These are phyloP conservation scores for Corynascus novoguineensis DNA, from an alignment of 495 filamentous ascomycete species.

Conservation along the genomic window DNA sequence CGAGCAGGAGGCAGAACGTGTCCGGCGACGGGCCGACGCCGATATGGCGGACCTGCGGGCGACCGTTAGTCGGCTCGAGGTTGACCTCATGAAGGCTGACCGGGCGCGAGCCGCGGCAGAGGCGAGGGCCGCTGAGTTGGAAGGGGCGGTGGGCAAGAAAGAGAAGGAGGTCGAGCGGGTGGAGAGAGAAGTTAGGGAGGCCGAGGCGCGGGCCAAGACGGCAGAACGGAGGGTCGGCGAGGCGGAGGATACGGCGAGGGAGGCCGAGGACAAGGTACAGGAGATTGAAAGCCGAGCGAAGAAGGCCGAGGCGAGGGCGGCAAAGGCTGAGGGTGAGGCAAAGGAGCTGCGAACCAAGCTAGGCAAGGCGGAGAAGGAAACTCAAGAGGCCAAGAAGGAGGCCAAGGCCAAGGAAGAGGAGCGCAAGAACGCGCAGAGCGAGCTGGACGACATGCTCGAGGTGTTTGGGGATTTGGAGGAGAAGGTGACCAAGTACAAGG, in stretches of 20 bases:
- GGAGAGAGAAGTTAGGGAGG: constrained; percentile 3
- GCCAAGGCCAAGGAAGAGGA: constrained; percentile 26
- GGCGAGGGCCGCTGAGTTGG: constrained; percentile 16
- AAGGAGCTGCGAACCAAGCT: constrained; percentile 25
- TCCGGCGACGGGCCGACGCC: constrained; percentile 43
- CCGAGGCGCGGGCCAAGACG: constrained; percentile 4
- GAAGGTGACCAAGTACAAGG: constrained; percentile 75
- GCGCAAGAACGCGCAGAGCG: constrained; percentile 54
- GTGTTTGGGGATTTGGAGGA: constrained; percentile 88
- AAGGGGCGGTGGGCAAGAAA: constrained; percentile 1
- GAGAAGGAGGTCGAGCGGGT: constrained; percentile 9
- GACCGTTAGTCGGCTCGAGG: constrained; percentile 53
- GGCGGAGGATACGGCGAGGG: constrained; percentile 32
- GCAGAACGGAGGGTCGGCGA: constrained; percentile 31
- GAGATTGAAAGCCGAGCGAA: constrained; percentile 17
- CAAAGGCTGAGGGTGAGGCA: constrained; percentile 21
- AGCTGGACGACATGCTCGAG: constrained; percentile 80
- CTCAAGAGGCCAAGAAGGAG: constrained; percentile 12
- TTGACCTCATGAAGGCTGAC: constrained; percentile 55
- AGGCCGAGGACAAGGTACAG: constrained; percentile 23
- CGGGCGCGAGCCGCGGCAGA: constrained; percentile 43
- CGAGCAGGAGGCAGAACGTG: constrained; percentile 39
- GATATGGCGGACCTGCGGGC: constrained; percentile 59
- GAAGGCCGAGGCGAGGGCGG: constrained; percentile 14
- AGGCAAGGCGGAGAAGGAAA: constrained; percentile 21